phyloP scores from a whole-genome alignment of 2,329 filamentous ascomycete genomes.

The Orbilia blumenaviensis region DNA sequence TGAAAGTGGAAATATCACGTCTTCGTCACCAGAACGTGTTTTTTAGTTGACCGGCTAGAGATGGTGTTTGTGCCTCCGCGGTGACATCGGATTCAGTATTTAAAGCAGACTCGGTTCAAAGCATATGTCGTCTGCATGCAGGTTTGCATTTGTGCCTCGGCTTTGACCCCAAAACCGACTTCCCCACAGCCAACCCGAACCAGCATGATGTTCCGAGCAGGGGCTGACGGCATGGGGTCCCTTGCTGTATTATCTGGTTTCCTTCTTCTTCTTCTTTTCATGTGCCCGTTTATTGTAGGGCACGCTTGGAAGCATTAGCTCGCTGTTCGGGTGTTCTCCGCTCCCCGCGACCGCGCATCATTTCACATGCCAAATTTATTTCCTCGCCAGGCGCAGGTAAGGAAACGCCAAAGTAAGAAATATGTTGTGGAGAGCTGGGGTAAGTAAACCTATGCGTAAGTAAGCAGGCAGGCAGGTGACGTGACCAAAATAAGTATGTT shows the following conservation, averaged over 20 bases:
- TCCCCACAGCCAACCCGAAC: not conserved
- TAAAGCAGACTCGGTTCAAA: slow-evolving; percentile 17
- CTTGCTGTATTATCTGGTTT: not conserved
- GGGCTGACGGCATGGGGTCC: not conserved
- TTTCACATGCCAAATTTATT: slow-evolving; percentile 37
- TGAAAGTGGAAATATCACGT: not conserved
- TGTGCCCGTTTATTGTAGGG: not conserved
- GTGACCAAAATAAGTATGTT: too few species aligned
- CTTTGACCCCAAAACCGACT: slow-evolving; percentile 17
- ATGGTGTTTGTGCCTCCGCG: not conserved
- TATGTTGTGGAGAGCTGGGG: too few species aligned
- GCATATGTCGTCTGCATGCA: slow-evolving; percentile 13
- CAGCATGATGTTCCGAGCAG: not conserved
- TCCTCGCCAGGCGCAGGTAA: too few species aligned
- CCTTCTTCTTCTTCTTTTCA: slow-evolving; percentile 36
- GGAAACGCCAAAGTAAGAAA: too few species aligned
- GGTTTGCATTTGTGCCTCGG: slow-evolving; percentile 46
- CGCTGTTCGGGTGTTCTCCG: slow-evolving; percentile 22
- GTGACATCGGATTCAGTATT: slow-evolving; percentile 2
- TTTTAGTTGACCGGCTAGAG: not conserved
- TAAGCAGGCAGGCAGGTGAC: too few species aligned
- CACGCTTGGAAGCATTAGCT: too few species aligned
- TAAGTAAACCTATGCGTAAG: too few species aligned
- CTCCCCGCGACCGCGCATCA: not conserved
- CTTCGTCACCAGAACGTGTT: not conserved